Percentiles rank a stretch among this genome's conserved stretches.
Evolutionary conservation across 1,284 basidiomycete genomes (phyloP).

Genomic region (Leccinum olivaceoglutinosum): DNA sequence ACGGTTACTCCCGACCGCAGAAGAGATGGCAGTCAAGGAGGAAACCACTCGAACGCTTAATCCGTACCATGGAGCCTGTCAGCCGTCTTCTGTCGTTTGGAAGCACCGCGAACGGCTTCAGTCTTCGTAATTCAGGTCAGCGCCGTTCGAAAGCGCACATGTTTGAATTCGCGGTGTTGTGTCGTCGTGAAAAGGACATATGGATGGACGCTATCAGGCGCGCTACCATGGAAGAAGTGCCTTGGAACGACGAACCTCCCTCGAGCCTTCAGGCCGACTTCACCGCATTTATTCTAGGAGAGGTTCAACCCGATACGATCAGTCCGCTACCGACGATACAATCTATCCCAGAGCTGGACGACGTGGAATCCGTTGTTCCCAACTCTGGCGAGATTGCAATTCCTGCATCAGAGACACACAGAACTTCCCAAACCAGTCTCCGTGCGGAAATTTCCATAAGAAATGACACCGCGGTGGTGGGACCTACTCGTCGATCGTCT

Average conservation of each 20-base stretch:
- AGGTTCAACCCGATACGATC: conserved; percentile 37
- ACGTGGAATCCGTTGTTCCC: conserved; percentile 21
- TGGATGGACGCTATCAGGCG: conserved; percentile 72
- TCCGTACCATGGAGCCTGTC: conserved; percentile 90
- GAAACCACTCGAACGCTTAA: conserved; percentile 89
- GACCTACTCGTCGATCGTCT: conserved; percentile 48
- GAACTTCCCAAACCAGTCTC: conserved; percentile 9
- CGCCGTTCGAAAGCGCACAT: conserved; percentile 49
- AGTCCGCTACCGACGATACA: conserved; percentile 51
- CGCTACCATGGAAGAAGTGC: conserved; percentile 32
- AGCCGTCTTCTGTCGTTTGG: conserved; percentile 92
- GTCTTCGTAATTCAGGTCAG: conserved; percentile 89
- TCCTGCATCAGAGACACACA: conserved; percentile 5
- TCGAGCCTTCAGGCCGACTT: conserved; percentile 49
- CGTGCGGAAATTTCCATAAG: conserved; percentile 13
- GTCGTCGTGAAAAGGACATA: conserved; percentile 74
- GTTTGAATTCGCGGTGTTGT: conserved; percentile 82
- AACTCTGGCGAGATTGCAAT: conserved; percentile 3
- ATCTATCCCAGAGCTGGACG: conserved; percentile 52
- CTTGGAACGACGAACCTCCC: conserved; percentile 56
- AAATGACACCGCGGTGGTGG: conserved; percentile 15
- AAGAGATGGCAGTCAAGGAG: conserved; percentile 92
- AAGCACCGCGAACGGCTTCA: conserved; percentile 91
- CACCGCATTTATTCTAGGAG: conserved; percentile 30
- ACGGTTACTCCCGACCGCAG: conserved; percentile 81